Base-by-base conservation (phyloP, 805 yeast genomes). In the Candida anglica region DNA sequence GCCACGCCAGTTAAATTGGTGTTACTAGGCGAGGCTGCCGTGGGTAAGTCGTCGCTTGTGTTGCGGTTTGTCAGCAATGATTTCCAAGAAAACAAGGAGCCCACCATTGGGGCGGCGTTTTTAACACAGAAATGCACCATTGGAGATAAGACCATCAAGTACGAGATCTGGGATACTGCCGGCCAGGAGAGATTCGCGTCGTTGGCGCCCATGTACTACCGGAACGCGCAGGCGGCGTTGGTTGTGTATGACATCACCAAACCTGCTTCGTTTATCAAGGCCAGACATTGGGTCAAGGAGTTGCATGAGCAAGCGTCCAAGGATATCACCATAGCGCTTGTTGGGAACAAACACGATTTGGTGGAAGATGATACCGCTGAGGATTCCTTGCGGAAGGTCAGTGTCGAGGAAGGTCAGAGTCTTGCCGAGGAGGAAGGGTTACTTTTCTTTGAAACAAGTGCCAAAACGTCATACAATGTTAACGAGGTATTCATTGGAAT, bases 81-180 rank as follows among this genome's bases (percentile, higher is more conserved):
- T 53, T 91, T 91, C 62, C 96, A 93, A 58, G 98, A 89, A 58
- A 89, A 91, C 61, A 89, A 91, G 56, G 98, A 91, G 52, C 97
- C 97, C 15, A 91, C 98, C 2, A 91, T 91, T 47, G 98, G 98
- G 11, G 98, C 98, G 4, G 98, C 98, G 3, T 91, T 91, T 54
- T 67, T 91, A 37, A 91, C 98, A 24, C 98, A 91, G 57, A 79
- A 94, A 52, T 89, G 96, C 53, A 78, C 86, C 15, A 81, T 93
- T 52, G 85, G 93, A 32, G 83, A 81, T 40, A 75, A 82, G 51
- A 85, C 93, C 6, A 86, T 91, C 53, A 91, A 93, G 60, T 88
- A 86, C 56, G 95, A 86, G 55, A 86, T 86, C 39, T 86, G 95
- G 95, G 98, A 89, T 57, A 89, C 98, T 10, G 98, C 98, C 2